Base-by-base conservation (phyloP, 495 filamentous ascomycete genomes). In the Aspergillus egyptiacus region DNA sequence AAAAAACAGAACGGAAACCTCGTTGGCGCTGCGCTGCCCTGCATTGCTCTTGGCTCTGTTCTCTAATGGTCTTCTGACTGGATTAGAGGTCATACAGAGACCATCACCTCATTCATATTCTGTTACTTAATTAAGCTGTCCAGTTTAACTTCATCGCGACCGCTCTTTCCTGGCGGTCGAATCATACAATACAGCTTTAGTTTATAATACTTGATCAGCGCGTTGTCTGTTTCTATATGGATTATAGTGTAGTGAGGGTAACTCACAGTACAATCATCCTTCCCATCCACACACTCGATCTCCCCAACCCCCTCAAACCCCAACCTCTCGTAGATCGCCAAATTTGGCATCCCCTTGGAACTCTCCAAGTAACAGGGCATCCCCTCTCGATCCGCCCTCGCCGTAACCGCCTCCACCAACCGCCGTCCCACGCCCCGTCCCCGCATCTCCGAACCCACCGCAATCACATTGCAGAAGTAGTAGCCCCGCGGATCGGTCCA, bases 391-490 rank as follows among this genome's bases (percentile, higher is more conserved):
- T 85, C 82, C 9, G 83, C 83, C 54, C 60, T 61, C 44, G 74
- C 63, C 25, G 79, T 78, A 4, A 85, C 78, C 27, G 69, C 61
- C 57, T 78, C 65, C 59, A 85, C 78, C 42, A 86, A 63, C 47
- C 67, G 63, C 48, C 74, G 74, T 4, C 82, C 83, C 4, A 85
- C 69, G 0, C 83, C 82, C 59, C 66, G 75, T 2, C 77, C 76
- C 52, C 83, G 79, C 50, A 70, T 72, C 36, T 74, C 68, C 2
- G 79, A 76, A 19, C 73, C 61, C n/a, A 85, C 82, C 2, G 80
- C 80, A 47, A 86, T 72, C 41, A 85, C 80, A 59, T 84, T 86
- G 51, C 82, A 79, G 52, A 85, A 86, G 52, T 85, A 85, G 57
- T 86, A 86, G 0, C 83, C 83, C 0, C 61, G 58, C 3, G 72